Evolutionary conservation across 495 filamentous ascomycete species (phyloP).

Genomic region (Penicillium steckii): DNA sequence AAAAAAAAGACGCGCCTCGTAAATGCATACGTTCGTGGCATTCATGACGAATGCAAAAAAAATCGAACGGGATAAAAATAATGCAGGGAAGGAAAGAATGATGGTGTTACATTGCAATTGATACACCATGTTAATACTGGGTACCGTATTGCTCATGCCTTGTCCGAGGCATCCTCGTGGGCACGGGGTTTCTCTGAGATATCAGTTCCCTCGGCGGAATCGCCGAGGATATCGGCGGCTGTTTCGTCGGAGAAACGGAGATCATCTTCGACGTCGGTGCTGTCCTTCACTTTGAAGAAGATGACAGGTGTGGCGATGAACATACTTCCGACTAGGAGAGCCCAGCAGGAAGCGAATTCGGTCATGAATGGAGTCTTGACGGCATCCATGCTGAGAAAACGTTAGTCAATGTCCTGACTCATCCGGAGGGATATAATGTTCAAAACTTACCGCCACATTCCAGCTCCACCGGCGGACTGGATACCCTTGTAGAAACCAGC

Average conservation of each 20-base stretch:
- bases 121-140: not conserved
- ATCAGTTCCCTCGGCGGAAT: constrained; percentile 12
- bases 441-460: constrained; percentile 73
- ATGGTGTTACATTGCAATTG: constrained; percentile 3
- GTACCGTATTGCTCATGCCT: not conserved
- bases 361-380: constrained; percentile 60
- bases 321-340: constrained; percentile 67
- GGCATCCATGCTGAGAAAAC: constrained; percentile 55
- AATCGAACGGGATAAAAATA: not conserved
- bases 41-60: not conserved
- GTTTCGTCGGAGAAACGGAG: constrained; percentile 83
- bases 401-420: constrained; percentile 7
- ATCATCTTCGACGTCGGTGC: constrained; percentile 70
- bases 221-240: constrained; percentile 32
- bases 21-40: constrained; percentile 16
- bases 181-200: constrained; percentile 15
- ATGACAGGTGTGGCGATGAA: constrained; percentile 77
- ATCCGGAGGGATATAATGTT: too few relatives aligned
- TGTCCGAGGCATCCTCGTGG: constrained; percentile 9
- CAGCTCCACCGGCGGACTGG: constrained; percentile 88
- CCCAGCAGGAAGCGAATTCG: constrained; percentile 68
- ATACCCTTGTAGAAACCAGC: constrained; percentile 97
- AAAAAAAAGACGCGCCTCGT: constrained; percentile 14
- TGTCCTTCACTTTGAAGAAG: constrained; percentile 74
- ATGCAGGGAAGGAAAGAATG: not conserved